Conservation (phyloP, 768 basidiomycete genomes). For the Collybia mongolica region DNA sequence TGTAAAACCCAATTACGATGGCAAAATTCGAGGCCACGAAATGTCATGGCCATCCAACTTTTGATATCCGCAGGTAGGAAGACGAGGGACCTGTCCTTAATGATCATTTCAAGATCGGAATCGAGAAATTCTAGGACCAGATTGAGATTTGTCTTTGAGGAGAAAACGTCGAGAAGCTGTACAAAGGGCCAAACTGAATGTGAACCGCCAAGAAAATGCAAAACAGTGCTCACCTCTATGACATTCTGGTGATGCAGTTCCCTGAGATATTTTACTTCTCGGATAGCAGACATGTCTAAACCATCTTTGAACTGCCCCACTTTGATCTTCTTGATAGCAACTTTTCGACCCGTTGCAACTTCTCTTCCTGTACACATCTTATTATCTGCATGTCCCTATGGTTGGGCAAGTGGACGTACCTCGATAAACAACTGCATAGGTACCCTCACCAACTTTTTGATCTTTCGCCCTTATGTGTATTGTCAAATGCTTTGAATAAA, state of each 20-base stretch:
- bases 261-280: conserved; percentile 95
- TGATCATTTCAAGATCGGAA: conserved; percentile 95
- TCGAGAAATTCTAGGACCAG: conserved; percentile 96
- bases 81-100: conserved; percentile 89
- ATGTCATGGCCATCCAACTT: conserved; percentile 98
- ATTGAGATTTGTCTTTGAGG: conserved; percentile 93
- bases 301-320: conserved; percentile 97
- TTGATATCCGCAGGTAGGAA: conserved; percentile 97
- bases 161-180: conserved; percentile 95
- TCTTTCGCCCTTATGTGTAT: conserved; percentile 62
- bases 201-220: not conserved
- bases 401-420: conserved; percentile 42
- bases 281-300: conserved; percentile 97
- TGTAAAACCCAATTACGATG: conserved; percentile 94
- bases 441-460: conserved; percentile 85
- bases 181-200: not conserved
- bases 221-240: conserved; percentile 65
- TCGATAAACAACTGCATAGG: conserved; percentile 95
- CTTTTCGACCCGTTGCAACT: conserved; percentile 70
- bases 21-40: conserved; percentile 97
- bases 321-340: conserved; percentile 98
- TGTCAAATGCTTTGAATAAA: too few relatives aligned
- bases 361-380: conserved; percentile 57
- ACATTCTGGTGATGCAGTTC: conserved; percentile 94
- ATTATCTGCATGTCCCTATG: too few relatives aligned